Evolutionary conservation across 495 filamentous ascomycete species (phyloP), one percentile per base, ranked within the genome.

Genomic region (Aspergillus carlsbadensis): DNA sequence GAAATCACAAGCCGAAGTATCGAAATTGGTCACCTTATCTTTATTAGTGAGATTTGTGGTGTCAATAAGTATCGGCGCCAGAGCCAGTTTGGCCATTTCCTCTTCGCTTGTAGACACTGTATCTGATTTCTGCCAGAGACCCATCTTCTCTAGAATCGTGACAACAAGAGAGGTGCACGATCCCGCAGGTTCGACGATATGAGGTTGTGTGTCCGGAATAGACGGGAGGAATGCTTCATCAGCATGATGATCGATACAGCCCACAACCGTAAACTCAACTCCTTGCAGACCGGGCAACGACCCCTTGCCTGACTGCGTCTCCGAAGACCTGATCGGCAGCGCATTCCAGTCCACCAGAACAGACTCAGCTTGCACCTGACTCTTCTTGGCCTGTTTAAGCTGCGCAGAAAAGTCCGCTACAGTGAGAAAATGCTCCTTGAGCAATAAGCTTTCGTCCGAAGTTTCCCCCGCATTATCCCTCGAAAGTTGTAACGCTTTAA

Each of bases 211-310:
- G 58, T 55, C 7, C 62, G 43, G 5, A 42, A 42, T 24, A 10
- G 56, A 36, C 0, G 86, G 81, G 0, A 95, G 75, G 18, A 72
- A 76, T 33, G 74, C 60, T 64, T 98, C 94, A 61, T 98, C 90
- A 0, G 82, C 84, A 66, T 98, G 95, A 70, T 98, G 94, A 68
- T 98, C 94, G 41, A 98, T 86, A 54, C 89, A 90, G n/a, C 88
- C 94, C 6, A 81, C 64, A 0, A 93, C 78, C 6, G 73, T 65
- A 22, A 67, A 75, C 39, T 67, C 71, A 46, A 85, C 73, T 13
- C 62, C 34, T 7, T 62, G 37, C 14, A 78, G 65, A 2, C 67
- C 69, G 21, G 58, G 54, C 3, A 78, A 31, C 0, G 67, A 65
- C 3, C 75, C 73, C 4, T 58, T 58, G 5, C 71, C 71, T 11